phyloP scores from a whole-genome alignment of 495 filamentous ascomycete species.

The Delitschia confertaspora region DNA sequence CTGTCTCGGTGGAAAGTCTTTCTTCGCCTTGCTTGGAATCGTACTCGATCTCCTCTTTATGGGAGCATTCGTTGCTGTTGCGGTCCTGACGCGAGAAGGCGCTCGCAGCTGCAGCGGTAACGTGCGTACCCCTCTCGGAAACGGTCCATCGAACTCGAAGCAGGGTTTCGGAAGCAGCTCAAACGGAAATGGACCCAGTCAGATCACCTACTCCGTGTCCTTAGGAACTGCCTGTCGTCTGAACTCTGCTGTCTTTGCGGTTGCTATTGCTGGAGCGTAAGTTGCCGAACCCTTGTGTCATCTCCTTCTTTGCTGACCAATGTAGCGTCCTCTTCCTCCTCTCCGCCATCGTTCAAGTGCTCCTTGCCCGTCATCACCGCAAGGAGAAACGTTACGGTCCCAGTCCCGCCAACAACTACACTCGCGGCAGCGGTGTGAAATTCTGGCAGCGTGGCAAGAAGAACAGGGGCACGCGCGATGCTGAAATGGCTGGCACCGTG shows the following conservation, averaged over 20 bases:
- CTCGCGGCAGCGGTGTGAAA: slow-evolving; percentile 48
- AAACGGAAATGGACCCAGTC: slow-evolving; percentile 24
- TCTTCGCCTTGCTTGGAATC: slow-evolving; percentile 60
- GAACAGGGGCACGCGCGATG: slow-evolving; percentile 19
- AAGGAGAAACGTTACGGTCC: slow-evolving; percentile 75
- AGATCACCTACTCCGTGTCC: slow-evolving; percentile 36
- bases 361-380: slow-evolving; percentile 52
- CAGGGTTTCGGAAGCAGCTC: slow-evolving; percentile 34
- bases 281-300: slow-evolving; percentile 31
- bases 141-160: slow-evolving; percentile 37
- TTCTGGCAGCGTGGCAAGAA: slow-evolving; percentile 45
- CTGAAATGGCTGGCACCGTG: slow-evolving; percentile 15
- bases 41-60: slow-evolving; percentile 53
- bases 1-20: slow-evolving; percentile 62
- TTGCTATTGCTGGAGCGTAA: slow-evolving; percentile 71
- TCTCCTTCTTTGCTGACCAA: slow-evolving; percentile 12
- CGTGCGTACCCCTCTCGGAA: slow-evolving; percentile 60
- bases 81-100: slow-evolving; percentile 53
- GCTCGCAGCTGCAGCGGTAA: slow-evolving; percentile 50
- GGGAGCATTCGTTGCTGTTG: slow-evolving; percentile 54
- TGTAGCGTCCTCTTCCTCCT: slow-evolving; percentile 28
- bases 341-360: slow-evolving; percentile 25
- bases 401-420: slow-evolving; percentile 68
- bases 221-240: slow-evolving; percentile 56
- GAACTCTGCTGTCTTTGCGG: slow-evolving; percentile 63